A percentile compares a stretch with the other conserved stretches of the same genome.
These are phyloP conservation scores for Bimuria novae-zelandiae DNA, from an alignment of 2,329 filamentous ascomycete genomes.

Conservation along the genomic window DNA sequence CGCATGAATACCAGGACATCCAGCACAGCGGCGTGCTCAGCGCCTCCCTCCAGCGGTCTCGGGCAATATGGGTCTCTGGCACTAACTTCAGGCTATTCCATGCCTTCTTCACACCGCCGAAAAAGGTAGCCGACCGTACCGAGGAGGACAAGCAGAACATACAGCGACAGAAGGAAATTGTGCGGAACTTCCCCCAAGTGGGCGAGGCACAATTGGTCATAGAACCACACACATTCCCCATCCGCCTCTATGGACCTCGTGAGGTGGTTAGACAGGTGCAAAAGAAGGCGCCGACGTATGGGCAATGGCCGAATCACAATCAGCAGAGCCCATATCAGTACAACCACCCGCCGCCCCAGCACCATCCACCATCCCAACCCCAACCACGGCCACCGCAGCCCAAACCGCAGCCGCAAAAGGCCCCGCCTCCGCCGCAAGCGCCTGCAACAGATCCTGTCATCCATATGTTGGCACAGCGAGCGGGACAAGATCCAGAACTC, in stretches of 20 bases:
- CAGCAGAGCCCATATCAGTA: constrained; percentile 33
- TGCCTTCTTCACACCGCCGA: constrained; percentile 41
- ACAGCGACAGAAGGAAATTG: constrained; percentile 65
- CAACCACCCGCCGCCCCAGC: constrained; percentile 28
- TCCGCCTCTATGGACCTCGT: constrained; percentile 47
- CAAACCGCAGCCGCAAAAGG: constrained; percentile 32
- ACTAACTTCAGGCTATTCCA: constrained; percentile 46
- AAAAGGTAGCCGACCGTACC: constrained; percentile 60
- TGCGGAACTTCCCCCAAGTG: constrained; percentile 44
- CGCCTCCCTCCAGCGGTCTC: constrained; percentile 74
- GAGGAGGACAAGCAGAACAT: constrained; percentile 62
- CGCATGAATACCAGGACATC: constrained; percentile 72
- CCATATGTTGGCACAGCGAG: constrained; percentile 74
- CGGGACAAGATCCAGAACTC: constrained; percentile 72
- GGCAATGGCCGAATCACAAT: constrained; percentile 42
- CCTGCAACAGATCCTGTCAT: constrained; percentile 75
- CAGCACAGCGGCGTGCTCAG: constrained; percentile 76
- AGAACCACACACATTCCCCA: constrained; percentile 80
- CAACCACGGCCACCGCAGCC: constrained; percentile 36
- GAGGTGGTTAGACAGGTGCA: constrained; percentile 30
- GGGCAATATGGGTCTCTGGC: constrained; percentile 53
- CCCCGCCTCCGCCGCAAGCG: constrained; percentile 31
- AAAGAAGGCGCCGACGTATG: constrained; percentile 39
- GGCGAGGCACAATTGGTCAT: constrained; percentile 69
- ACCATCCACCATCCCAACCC: constrained; percentile 32